phyloP scores from a whole-genome alignment of 208 protist genomes.

The Lotmaria passim region DNA sequence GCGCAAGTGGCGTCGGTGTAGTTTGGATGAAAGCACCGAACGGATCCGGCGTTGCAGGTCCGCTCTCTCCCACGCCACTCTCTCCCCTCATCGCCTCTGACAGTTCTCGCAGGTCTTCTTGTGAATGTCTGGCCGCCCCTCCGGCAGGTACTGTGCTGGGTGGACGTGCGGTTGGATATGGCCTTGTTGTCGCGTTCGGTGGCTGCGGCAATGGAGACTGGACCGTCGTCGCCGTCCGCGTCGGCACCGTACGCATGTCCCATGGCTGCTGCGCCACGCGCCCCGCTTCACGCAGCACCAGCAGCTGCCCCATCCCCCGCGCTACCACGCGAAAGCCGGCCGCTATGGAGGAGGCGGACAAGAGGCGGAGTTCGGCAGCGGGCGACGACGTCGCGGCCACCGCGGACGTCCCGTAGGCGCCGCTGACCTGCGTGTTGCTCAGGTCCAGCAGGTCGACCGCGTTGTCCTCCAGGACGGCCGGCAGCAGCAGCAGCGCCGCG shows the following conservation, averaged over 20 bases:
- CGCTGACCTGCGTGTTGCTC: constrained; percentile 42
- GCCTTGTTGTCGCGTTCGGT: background rate
- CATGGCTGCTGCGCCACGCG: constrained; percentile 22
- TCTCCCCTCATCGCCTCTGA: too few species aligned
- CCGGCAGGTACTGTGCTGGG: too few species aligned
- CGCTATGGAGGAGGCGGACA: constrained; percentile 20
- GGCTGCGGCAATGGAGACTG: background rate
- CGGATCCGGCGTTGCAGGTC: background rate
- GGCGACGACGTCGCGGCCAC: background rate
- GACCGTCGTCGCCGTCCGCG: background rate
- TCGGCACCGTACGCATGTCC: constrained; percentile 11
- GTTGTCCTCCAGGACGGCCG: constrained; percentile 48
- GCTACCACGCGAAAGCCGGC: constrained; percentile 28
- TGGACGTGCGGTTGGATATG: background rate
- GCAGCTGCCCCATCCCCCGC: constrained; percentile 37
- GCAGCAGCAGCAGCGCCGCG: constrained; percentile 36
- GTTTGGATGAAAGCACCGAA: constrained; percentile 5
- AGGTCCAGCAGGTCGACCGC: constrained; percentile 63
- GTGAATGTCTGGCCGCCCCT: too few species aligned
- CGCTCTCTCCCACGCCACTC: background rate
- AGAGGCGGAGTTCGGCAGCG: constrained; percentile 15
- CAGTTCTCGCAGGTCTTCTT: too few species aligned
- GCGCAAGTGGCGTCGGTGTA: background rate
- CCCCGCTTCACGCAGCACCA: constrained; percentile 29
- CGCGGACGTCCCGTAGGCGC: background rate